These are phyloP conservation scores for Coemansia sp. DNA, from an alignment of 192 early-diverging fungal genomes.

Conservation along the genomic window DNA sequence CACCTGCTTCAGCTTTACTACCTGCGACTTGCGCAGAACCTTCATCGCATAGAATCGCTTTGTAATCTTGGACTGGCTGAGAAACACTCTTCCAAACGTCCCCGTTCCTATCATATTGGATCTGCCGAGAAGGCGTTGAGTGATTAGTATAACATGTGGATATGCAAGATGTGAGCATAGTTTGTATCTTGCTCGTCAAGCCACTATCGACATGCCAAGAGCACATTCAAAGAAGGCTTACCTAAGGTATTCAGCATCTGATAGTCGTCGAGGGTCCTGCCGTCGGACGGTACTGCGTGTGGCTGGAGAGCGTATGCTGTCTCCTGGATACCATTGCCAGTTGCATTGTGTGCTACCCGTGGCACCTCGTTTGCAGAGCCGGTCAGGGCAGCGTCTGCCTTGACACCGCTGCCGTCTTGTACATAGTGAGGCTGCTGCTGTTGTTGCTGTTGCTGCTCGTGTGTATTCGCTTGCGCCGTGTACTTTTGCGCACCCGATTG, in stretches of 20 bases:
- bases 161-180: background rate
- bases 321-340: constrained; percentile 5
- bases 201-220: too few relatives aligned
- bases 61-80: constrained; percentile 72
- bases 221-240: constrained; percentile 21
- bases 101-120: constrained; percentile 76
- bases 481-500: constrained; percentile 10
- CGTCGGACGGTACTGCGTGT: constrained; percentile 19
- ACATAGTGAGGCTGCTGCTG: constrained; percentile 2
- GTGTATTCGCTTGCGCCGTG: constrained; percentile 2
- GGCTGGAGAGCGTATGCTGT: background rate
- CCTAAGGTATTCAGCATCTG: constrained; percentile 53
- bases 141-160: background rate
- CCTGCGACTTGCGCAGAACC: constrained; percentile 79
- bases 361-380: background rate
- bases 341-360: background rate
- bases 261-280: constrained; percentile 48
- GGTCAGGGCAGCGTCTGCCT: background rate
- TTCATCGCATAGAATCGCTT: constrained; percentile 83
- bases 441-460: too few relatives aligned
- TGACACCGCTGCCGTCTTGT: background rate
- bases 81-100: constrained; percentile 94
- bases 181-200: background rate
- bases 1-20: constrained; percentile 80
- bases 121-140: constrained; percentile 3